These are phyloP conservation scores for Moesziomyces parantarcticus DNA, from an alignment of 1,284 basidiomycete species.

Conservation along the genomic window DNA sequence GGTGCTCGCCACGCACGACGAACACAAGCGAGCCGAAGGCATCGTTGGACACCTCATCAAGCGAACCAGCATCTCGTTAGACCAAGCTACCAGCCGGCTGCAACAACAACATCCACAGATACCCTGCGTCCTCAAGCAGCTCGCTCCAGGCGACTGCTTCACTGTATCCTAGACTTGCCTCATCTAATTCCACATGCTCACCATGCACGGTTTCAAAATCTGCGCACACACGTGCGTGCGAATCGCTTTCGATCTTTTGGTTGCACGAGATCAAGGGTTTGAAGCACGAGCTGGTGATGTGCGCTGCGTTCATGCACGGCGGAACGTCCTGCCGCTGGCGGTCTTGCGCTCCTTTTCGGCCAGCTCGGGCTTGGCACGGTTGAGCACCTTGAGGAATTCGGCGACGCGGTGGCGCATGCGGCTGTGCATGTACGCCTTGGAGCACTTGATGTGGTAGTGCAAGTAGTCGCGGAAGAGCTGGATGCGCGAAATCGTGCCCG, in stretches of 20 bases:
- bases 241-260: background rate
- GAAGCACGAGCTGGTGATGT: too few species aligned
- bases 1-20: conserved; percentile 42
- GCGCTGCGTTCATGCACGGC: conserved; percentile 33
- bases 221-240: background rate
- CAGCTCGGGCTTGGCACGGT: conserved; percentile 95
- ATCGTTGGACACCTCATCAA: conserved; percentile 27
- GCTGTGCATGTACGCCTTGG: conserved; percentile 99
- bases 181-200: background rate
- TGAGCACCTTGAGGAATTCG: conserved; percentile 97
- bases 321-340: conserved; percentile 72
- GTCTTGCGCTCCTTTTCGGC: conserved; percentile 88
- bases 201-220: background rate
- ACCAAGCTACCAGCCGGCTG: conserved; percentile 6
- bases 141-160: conserved; percentile 21
- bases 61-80: conserved; percentile 5
- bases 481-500: conserved; percentile 91
- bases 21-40: conserved; percentile 34
- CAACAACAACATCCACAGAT: background rate
- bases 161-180: conserved; percentile 2
- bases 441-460: conserved; percentile 98
- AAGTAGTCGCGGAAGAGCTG: conserved; percentile 98
- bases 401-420: conserved; percentile 93
- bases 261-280: too few species aligned
- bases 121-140: conserved; percentile 3